A percentile compares a stretch with the other conserved stretches of the same genome.
phyloP scores from a whole-genome alignment of 305 asterid genomes.

The Fraxinus ornus region DNA sequence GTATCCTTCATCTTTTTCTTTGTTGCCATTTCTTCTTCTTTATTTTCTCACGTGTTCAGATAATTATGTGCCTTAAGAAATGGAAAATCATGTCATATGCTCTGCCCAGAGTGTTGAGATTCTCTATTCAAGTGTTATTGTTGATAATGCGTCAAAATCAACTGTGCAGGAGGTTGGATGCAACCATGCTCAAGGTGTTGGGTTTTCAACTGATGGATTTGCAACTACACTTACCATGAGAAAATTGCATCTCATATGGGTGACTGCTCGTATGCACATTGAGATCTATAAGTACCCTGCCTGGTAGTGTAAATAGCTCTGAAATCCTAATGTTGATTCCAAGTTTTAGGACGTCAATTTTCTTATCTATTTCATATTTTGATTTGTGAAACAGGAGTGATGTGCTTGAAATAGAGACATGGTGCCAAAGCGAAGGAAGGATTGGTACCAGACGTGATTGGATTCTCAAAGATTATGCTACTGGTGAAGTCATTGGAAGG shows the following conservation, averaged over 20 bases:
- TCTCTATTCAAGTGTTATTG: neutral
- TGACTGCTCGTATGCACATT: conserved; percentile 96
- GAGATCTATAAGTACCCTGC: conserved; percentile 96
- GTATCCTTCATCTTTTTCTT: conserved; percentile 1
- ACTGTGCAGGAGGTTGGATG: conserved; percentile 80
- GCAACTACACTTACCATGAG: conserved; percentile 92
- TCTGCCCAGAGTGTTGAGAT: neutral
- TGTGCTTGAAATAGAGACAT: conserved; percentile 90
- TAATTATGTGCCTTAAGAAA: neutral
- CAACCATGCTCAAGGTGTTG: conserved; percentile 94
- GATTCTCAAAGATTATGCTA: conserved; percentile 76
- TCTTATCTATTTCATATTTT: conserved; percentile 15
- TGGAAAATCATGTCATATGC: neutral
- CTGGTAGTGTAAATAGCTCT: conserved; percentile 46
- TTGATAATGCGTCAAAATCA: neutral
- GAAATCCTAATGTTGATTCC: neutral
- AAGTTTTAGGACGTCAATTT: neutral
- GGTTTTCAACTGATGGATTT: conserved; percentile 93
- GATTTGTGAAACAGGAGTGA: conserved; percentile 63
- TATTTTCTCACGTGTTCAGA: neutral
- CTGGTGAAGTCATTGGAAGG: conserved; percentile 85
- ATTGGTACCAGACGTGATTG: conserved; percentile 93
- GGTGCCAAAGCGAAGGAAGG: conserved; percentile 96
- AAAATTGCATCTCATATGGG: conserved; percentile 88
- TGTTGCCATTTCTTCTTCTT: neutral